Base-by-base conservation (phyloP, 331 rosid species). In the Phaseolus coccineus region DNA sequence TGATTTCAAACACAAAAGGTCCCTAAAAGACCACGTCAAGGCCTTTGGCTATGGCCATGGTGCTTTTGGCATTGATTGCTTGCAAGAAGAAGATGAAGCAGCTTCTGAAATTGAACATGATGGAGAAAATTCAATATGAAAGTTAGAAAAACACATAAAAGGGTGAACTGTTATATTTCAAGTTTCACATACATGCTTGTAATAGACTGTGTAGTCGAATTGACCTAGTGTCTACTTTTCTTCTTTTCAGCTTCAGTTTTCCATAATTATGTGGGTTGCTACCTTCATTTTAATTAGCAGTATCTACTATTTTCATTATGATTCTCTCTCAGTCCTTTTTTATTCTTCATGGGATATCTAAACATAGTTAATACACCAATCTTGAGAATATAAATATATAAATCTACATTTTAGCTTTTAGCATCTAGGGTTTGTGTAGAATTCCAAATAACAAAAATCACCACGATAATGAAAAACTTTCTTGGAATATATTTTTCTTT, bases 1-100 rank as follows among this genome's bases (percentile, higher is more conserved):
- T 14, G 96, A 92, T 71, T 92, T 92, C 51, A 92, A 92, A 80
- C 97, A 92, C 77, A 92, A 92, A 28, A 84, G 97, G 82, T 92
- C 97, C 12, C 84, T 92, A 0, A 92, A 90, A 44, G 97, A 92
- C 53, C 97, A 92, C 28, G 69, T 90, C 22, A 86, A 80, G 77
- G 90, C 97, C 40, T 92, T 92, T 46, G 96, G 97, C 13, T 80
- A 35, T 15, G 91, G 90, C 42, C 97, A 92, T 69, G 95, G 84
- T 2, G 83, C 89, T 50, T 74, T 80, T 0, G 87, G 83, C 9
- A 74, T 67, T 68, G 85, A 85, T 51, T 83, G 78, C 67, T 78
- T 74, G 67, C 87, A 80, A 10, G 92, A 90, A 25, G 97, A 88
- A 5, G 92, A 90, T 22, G 93, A 92, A 24, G 82, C 84, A 0